Base-by-base conservation (phyloP, 164 flowering plant species). In the Vitis riparia region DNA sequence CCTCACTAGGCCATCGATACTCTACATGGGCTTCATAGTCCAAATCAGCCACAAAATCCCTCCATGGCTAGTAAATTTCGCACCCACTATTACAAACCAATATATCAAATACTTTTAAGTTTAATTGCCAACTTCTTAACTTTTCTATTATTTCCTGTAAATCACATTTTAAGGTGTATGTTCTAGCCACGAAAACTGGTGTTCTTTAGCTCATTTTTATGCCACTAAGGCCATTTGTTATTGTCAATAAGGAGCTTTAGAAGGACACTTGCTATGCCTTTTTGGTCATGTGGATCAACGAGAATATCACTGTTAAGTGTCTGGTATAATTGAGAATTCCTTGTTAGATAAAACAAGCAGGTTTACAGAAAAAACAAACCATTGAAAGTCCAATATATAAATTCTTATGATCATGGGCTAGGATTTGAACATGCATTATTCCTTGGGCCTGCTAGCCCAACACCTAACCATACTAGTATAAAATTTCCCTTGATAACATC, bases 141-240 rank as follows among this genome's bases (percentile, higher is more conserved):
- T 77, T 83, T 75, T 85, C 82, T 17, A 76, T 61, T 10, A 82
- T 80, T 6, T 90, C 93, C 12, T 63, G 72, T 65, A 89, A 69
- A 16, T 79, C 8, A 89, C 73, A 44, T 78, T 82, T 73, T 77
- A 74, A 78, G 88, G 65, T 87, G 85, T 86, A 69, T 92, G 97
- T 72, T 91, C 96, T 11, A 93, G 83, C 96, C 96, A 91, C 3
- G 96, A 89, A 82, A 84, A 91, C 15, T 81, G 81, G 71, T 89
- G 90, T 91, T 85, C 65, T 84, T 89, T 7, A 85, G 78, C 55
- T 93, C 91, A 63, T 83, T 85, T 72, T 17, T 87, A 1, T 91
- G 80, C 56, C 91, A 89, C 23, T 89, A 91, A 0, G 70, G n/a
- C 92, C 96, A 91, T 12, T 80, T 84, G 66, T 72, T 17, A 66